Percentiles rank a stretch among this genome's conserved stretches.
Evolutionary conservation across 2,329 filamentous ascomycete species (phyloP).

Genomic region (Fonsecaea multimorphosa): DNA sequence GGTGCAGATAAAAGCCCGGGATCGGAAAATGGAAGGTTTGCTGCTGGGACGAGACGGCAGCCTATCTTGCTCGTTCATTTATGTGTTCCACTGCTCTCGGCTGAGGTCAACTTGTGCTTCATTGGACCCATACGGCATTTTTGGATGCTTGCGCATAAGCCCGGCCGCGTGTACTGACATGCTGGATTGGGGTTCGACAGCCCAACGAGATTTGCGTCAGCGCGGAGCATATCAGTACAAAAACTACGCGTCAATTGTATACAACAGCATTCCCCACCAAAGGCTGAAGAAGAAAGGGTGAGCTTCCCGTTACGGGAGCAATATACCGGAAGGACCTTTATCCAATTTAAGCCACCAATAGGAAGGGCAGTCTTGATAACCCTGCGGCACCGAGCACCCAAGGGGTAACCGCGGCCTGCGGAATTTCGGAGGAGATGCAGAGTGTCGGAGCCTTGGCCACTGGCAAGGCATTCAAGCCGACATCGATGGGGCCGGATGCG

Average conservation of each 20-base stretch:
- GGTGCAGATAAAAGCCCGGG: background rate
- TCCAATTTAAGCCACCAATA: background rate
- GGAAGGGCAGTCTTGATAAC: background rate
- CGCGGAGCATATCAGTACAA: background rate
- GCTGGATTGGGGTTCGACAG: background rate
- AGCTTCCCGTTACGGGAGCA: background rate
- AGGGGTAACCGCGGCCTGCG: conserved; percentile 11
- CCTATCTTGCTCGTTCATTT: background rate
- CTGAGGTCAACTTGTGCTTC: background rate
- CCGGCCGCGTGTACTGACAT: background rate
- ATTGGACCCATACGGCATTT: background rate
- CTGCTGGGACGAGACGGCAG: background rate
- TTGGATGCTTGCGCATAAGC: background rate
- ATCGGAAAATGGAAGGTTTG: background rate
- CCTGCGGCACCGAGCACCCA: background rate
- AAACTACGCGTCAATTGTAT: background rate
- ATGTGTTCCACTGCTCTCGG: background rate
- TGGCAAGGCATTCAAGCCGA: background rate
- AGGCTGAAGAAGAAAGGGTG: conserved; percentile 5
- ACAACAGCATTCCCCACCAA: background rate
- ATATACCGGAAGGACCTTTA: background rate
- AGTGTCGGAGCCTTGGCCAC: background rate
- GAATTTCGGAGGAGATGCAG: conserved; percentile 5
- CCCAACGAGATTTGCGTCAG: background rate
- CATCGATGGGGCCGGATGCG: conserved; percentile 1